Base-by-base conservation (phyloP, 2,329 filamentous ascomycete genomes). In the Laburnicola sp. region DNA sequence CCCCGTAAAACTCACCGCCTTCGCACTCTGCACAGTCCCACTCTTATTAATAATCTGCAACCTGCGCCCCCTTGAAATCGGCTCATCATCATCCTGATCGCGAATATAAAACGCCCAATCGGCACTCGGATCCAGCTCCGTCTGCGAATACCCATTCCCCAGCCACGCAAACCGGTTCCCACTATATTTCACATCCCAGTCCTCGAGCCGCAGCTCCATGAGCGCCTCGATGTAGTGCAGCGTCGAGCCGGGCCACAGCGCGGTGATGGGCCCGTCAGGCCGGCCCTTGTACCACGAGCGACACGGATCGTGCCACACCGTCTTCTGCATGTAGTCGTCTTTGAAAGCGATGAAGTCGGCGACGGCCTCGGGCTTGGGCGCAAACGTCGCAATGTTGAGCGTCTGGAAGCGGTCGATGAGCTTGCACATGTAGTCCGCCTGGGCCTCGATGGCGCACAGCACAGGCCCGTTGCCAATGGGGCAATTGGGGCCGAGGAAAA, bases 141-240 rank as follows among this genome's bases (percentile, higher is more conserved):
- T 68, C 50, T 69, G 69, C 10, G 54, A 54, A 48, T 68, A 69
- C 16, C 72, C 72, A 56, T 75, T 74, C 6, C 73, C 73, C 26
- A 74, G 37, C 62, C 68, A 74, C 3, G 67, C 64, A 46, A 73
- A 74, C 11, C 71, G 40, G 41, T 73, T 74, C 3, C 63, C 70
- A 2, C 55, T 60, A 26, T 74, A 74, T 53, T 65, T 71, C 23
- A 79, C 62, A 5, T 80, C 73, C 63, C 75, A 76, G 56, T 82
- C 79, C 31, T 82, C 79, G 34, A 71, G 64, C 0, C 78, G 68
- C 1, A 76, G 62, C 39, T 80, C 74, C 48, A 69, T 69, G 38
- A 82, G 57, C 5, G 74, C 73, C 57, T 81, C 76, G 39, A 81
- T 75, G 54, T 77, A 80, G 60, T 81, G 78, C n/a, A 82, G 64